Evolutionary conservation across 202 grass and related monocot species (phyloP).

Genomic region (Carex sylvatica): DNA sequence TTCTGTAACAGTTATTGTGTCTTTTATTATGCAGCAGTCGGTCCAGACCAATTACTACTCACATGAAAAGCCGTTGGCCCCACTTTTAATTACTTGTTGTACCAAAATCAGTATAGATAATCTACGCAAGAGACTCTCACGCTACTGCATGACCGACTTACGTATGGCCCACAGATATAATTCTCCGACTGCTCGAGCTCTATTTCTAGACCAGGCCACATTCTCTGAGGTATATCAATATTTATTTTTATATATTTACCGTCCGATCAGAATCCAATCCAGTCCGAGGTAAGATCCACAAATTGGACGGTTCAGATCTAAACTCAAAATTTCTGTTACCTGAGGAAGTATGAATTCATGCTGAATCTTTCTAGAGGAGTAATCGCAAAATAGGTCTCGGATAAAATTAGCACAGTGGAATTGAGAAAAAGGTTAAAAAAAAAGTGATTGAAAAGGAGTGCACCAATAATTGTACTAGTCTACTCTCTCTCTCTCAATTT

Average conservation of each 20-base stretch:
- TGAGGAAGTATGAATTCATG: too few relatives aligned
- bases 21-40: too few relatives aligned
- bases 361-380: not conserved
- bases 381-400: not conserved
- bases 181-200: not conserved
- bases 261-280: too few relatives aligned
- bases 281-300: too few relatives aligned
- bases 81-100: not conserved
- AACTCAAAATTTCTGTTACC: too few relatives aligned
- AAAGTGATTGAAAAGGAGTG: not conserved
- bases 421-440: not conserved
- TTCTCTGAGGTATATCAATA: too few relatives aligned
- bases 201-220: not conserved
- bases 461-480: slow-evolving; percentile 23
- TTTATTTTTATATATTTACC: too few relatives aligned
- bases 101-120: not conserved
- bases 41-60: too few relatives aligned
- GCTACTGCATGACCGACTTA: not conserved
- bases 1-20: not conserved
- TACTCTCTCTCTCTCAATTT: not conserved
- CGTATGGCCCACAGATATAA: not conserved
- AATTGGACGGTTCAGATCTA: too few relatives aligned
- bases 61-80: not conserved
- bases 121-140: not conserved
- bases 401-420: not conserved